Base-by-base conservation (phyloP, 345 rosid genomes). In the Gossypioides kirkii region DNA sequence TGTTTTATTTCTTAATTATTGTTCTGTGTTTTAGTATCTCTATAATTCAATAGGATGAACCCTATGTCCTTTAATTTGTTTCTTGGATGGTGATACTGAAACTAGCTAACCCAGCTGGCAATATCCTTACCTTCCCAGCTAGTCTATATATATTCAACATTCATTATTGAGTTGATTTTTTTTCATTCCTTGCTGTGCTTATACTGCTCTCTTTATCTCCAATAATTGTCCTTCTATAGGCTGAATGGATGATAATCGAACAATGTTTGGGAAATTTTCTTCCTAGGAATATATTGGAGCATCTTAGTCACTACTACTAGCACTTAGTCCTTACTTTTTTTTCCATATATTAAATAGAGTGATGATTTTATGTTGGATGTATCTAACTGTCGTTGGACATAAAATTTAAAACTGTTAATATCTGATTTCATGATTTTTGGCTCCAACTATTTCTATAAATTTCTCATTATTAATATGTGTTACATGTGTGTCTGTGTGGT, bases 211-310 rank as follows among this genome's bases (percentile, higher is more conserved):
- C 67, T 62, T 62, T 62, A 38, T 38, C 47, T 62, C 14, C 25
- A n/a, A n/a, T 62, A 9, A 4, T 18, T 41, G 69, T 18, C 50
- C 16, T 63, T 63, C 20, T 63, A 63, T n/a, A 41, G 14, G 28
- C 26, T 41, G 47, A 63, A 42, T 18, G 17, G 69, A 41, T 41
- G 28, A 63, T 42, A 63, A 63, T 63, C 2, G 8, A 22, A 16
- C 50, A 10, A 42, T 63, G 67, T 25, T 62, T 61, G 10, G 45
- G 66, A 36, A 38, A 63, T 12, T 63, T 63, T 63, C 69, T 41
- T 36, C 46, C 23, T 61, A 1, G 14, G 46, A 32, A 32, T 36
- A 7, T 63, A 41, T 41, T 42, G 6, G 26, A 43, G 12, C 52
- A 43, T 65, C 32, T 64, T 65, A 64, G 50, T 18, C 28, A 11